These are phyloP conservation scores for Pulveroboletus frians DNA, from an alignment of 768 basidiomycete species.

Conservation along the genomic window DNA sequence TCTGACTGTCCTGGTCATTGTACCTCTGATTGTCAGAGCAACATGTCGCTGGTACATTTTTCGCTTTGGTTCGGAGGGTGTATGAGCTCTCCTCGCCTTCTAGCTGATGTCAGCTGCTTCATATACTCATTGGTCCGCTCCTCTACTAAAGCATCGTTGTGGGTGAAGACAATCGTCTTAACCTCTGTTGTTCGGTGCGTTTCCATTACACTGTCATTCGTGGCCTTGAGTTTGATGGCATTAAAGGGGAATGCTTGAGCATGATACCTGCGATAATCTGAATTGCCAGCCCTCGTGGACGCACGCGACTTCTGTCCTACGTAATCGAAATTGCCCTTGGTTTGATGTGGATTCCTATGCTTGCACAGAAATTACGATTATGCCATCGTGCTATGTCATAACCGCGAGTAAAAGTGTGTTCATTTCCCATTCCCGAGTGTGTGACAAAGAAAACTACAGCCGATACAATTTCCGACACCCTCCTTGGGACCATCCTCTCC, in stretches of 20 bases:
- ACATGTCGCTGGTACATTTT: slow-evolving; percentile 12
- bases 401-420: slow-evolving; percentile 2
- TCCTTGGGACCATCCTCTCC: slow-evolving; percentile 15
- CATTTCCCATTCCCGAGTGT: background rate
- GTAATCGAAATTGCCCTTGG: slow-evolving; percentile 7
- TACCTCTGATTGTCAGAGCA: slow-evolving; percentile 13
- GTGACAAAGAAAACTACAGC: slow-evolving; percentile 6
- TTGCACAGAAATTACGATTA: background rate
- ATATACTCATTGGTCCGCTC: background rate
- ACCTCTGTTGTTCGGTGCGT: slow-evolving; percentile 12
- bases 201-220: background rate
- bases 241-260: slow-evolving; percentile 15
- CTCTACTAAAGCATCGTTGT: background rate
- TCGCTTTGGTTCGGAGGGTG: slow-evolving; percentile 16
- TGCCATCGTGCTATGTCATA: background rate
- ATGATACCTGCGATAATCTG: no score
- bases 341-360: slow-evolving; percentile 11
- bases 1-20: background rate
- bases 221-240: background rate
- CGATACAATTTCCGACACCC: slow-evolving; percentile 15
- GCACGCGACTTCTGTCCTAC: background rate
- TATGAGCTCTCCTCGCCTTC: slow-evolving; percentile 15
- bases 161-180: background rate
- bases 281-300: no score
- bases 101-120: slow-evolving; percentile 9